Evolutionary conservation across 306 rosid species (phyloP), one percentile per base, ranked within the genome.

Genomic region (Lotus japonicus): DNA sequence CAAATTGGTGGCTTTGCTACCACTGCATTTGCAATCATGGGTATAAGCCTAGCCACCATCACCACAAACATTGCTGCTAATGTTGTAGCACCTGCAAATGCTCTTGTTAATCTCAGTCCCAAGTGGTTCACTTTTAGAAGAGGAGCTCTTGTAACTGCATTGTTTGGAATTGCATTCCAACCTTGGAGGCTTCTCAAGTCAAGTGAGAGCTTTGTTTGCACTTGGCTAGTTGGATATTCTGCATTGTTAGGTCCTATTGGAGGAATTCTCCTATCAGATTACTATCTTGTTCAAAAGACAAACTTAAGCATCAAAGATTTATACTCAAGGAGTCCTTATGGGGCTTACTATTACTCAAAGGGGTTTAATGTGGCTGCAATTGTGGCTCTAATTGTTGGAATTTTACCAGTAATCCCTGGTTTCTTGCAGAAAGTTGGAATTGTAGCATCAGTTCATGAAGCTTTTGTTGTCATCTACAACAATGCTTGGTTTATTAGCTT

Each of bases 211-310:
- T 92, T 89, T 68, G 98, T 92, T 2, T 87, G 89, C 31, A 89
- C 95, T 5, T 92, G 98, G 98, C 82, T 92, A 12, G 85, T 92
- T 62, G 95, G 98, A n/a, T 86, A 92, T 63, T 92, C 98, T 28
- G 96, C 98, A 2, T 51, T 89, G 13, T 39, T 85, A 80, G 98
- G 95, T 61, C 98, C 98, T 6, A 85, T 89, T 64, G 95, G 85
- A 11, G 95, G 92, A 26, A 83, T 92, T 51, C 50, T 92, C 67
- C 60, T 89, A 1, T 80, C 77, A 0, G 98, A 92, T 82, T 92
- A 89, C 71, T 92, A 92, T 62, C 74, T 92, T 14, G 10, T 92
- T 5, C 79, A 16, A 3, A 17, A 58, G n/a, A 78, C 81, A 7
- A 39, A 69, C 0, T 83, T 92, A 46, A 71, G 52, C 11, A 11